phyloP scores from a whole-genome alignment of 108 stramenopile species.

The Cyclostephanos tholiformis region DNA sequence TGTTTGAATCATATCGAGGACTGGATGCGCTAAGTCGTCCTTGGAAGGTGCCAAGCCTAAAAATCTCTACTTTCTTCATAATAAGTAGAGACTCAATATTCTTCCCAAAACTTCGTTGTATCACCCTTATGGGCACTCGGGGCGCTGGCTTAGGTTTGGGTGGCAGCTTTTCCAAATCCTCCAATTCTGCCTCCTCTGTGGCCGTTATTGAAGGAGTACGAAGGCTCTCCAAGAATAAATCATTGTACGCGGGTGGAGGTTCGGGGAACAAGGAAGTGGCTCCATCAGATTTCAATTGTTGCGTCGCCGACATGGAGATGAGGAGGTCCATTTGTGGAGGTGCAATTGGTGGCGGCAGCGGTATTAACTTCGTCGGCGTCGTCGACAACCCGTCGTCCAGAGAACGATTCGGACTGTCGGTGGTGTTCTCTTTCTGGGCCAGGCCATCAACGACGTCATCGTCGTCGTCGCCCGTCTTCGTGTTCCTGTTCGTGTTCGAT shows the following conservation, averaged over 20 bases:
- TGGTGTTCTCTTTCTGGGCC: too few relatives aligned
- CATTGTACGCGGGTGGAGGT: slow-evolving; percentile 28
- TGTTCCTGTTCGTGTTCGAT: too few relatives aligned
- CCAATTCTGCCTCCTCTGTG: slow-evolving; percentile 8
- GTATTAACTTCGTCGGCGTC: too few relatives aligned
- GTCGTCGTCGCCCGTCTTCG: too few relatives aligned
- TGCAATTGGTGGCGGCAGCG: slow-evolving; percentile 48
- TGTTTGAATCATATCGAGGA: slow-evolving; percentile 65
- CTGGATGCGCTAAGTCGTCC: slow-evolving; percentile 54
- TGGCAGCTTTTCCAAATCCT: slow-evolving; percentile 14
- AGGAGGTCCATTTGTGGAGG: slow-evolving; percentile 42
- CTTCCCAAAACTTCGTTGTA: slow-evolving; percentile 12
- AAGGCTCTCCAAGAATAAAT: slow-evolving; percentile 43
- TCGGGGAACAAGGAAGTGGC: slow-evolving; percentile 37
- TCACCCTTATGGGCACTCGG: slow-evolving; percentile 23
- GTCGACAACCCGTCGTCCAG: too few relatives aligned
- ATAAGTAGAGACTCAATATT: slow-evolving; percentile 46
- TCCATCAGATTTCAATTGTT: slow-evolving; percentile 51
- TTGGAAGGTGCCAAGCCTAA: slow-evolving; percentile 75
- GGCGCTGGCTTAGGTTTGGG: slow-evolving; percentile 12
- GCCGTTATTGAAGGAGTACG: slow-evolving; percentile 13
- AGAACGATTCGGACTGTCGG: too few relatives aligned
- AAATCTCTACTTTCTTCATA: slow-evolving; percentile 60
- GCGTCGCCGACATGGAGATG: slow-evolving; percentile 26
- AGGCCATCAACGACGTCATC: too few relatives aligned